A percentile compares a stretch with the other conserved stretches of the same genome.
These are phyloP conservation scores for Puccinia novopanici DNA, from an alignment of 1,284 basidiomycete genomes.

Conservation along the genomic window DNA sequence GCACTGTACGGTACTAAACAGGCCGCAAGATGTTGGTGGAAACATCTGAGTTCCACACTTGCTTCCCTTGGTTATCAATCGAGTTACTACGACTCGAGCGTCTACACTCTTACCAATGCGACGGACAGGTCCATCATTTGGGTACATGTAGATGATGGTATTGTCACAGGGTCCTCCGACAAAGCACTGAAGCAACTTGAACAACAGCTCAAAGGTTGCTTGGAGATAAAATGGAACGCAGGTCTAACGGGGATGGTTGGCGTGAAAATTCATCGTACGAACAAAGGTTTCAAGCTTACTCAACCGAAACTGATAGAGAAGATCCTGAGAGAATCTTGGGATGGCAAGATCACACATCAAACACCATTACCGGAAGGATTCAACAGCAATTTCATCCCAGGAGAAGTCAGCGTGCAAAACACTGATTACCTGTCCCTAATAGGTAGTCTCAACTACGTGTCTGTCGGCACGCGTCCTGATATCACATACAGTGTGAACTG, in stretches of 20 bases:
- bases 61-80: background rate
- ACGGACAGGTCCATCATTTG: background rate
- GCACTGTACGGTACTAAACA: conserved; percentile 10
- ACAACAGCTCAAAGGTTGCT: background rate
- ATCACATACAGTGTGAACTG: background rate
- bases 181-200: background rate
- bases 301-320: background rate
- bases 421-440: background rate
- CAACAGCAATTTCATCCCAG: no score
- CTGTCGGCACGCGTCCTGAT: background rate
- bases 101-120: background rate
- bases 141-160: background rate
- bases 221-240: background rate
- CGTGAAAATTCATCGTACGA: background rate
- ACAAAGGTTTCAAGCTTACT: background rate
- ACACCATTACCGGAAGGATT: background rate
- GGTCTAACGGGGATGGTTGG: background rate
- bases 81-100: background rate
- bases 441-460: background rate
- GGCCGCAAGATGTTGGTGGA: conserved; percentile 13
- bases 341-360: background rate
- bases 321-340: background rate
- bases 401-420: background rate
- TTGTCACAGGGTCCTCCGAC: background rate
- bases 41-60: background rate